Evolutionary conservation across 129 eudicot species (phyloP), one percentile per base, ranked within the genome.

Genomic region (Centrapalus pauciflorus): DNA sequence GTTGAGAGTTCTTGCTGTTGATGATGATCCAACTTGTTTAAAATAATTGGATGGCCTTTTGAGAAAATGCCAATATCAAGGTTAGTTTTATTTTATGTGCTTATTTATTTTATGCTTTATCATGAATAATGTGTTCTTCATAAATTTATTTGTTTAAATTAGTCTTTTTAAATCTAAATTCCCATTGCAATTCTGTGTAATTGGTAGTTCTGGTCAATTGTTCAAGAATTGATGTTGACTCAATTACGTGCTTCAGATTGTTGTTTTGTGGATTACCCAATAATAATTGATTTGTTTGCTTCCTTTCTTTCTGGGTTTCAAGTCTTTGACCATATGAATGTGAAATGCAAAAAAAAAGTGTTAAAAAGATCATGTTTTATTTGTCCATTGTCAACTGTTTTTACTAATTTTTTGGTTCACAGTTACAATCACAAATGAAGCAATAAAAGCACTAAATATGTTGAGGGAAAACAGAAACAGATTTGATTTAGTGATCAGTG

Each of bases 1-100:
- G 49, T 74, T 88, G 89, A 78, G 91, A 61, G 96, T 88, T 80
- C 96, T 88, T 80, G 91, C 91, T 28, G 96, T 88, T 61, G 96
- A 88, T 74, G 96, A 88, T 80, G 88, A 88, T 77, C 79, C 81
- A 13, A 85, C 77, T 73, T 90, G 97, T 75, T 84, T 90, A 84
- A 90, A 76, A 81, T 57, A 81, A 35, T 75, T 90, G 71, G 97
- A 84, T 2, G 77, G 80, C 11, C 77, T 90, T 37, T 85, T 90
- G 11, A 62, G 81, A 50, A 86, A 86, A 77, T 90, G 97, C 83
- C 86, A 86, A 66, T 90, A 90, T 55, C 79, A 84, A 38, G 97
- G 97, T 90, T 64, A n/a, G 73, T 51, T 70, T 26, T 56, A 21
- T 29, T 26, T n/a, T 16, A 7, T 43, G 23, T 16, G 20, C 38